Base-by-base conservation (phyloP, 2,329 filamentous ascomycete genomes). In the Alternaria burnsii region DNA sequence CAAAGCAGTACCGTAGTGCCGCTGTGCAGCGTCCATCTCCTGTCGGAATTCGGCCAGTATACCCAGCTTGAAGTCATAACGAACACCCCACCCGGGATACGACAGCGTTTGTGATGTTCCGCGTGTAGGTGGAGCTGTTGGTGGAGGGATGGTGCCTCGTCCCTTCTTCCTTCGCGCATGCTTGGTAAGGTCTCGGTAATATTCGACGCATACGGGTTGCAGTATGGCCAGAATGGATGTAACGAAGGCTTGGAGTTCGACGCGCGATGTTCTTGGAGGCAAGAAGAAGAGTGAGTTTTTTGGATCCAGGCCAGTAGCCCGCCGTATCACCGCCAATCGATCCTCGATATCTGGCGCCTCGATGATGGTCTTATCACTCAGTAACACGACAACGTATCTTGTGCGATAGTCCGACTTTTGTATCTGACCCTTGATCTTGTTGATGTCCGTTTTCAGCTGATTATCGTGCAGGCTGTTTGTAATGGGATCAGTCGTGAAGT, bases 11-110 rank as follows among this genome's bases (percentile, higher is more conserved):
- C 95, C 92, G 69, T 94, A 97, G 54, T 92, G 93, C 43, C 93
- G 88, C 71, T 92, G 84, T 0, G 95, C 93, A 22, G 88, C 89
- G 73, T 97, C 94, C 85, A 94, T 92, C 76, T 98, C 95, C 74
- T 96, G 92, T 9, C 95, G 88, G 68, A 97, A 97, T 74, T 98
- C 94, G 28, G 94, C 92, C 73, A 98, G 92, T 0, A 97, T 84
- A 7, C 90, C 94, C 18, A 94, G 85, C 76, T 99, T 99, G 81
- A 97, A 93, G 73, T 99, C 94, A 78, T 97, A 97, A 16, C 94
- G 89, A 54, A 96, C 90, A 72, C 93, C 93, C 95, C 94, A 99
- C 4, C 92, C 94, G 42, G 93, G 89, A 10, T 90, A 83, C 1
- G 93, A 91, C n/a, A 97, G 80, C 0, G 91, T 92, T 71, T 95